A percentile compares a stretch with the other conserved stretches of the same genome.
These are phyloP conservation scores for Chytriomyces sp. DNA, from an alignment of 192 early-diverging fungal genomes.

Conservation along the genomic window DNA sequence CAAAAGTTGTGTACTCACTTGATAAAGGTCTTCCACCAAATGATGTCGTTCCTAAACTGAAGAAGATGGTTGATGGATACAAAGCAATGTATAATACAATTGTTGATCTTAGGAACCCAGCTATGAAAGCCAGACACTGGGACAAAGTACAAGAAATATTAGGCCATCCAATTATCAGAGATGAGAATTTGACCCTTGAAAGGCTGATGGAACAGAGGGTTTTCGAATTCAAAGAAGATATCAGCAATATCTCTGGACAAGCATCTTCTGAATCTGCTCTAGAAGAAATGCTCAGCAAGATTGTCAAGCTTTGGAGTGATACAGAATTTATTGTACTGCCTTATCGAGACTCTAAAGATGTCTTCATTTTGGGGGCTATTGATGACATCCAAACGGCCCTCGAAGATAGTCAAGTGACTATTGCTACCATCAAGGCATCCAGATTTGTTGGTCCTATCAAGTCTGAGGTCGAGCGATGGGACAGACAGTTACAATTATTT, in stretches of 20 bases:
- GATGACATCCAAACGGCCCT: conserved; percentile 64
- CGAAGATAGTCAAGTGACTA: conserved; percentile 64
- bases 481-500: conserved; percentile 57
- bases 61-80: conserved; percentile 57
- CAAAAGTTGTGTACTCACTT: conserved; percentile 58
- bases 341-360: conserved; percentile 62
- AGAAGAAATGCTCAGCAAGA: conserved; percentile 63
- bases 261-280: conserved; percentile 60
- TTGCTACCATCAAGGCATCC: conserved; percentile 61
- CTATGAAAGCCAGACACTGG: conserved; percentile 60
- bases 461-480: conserved; percentile 60
- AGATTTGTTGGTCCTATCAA: conserved; percentile 64
- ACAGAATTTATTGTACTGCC: conserved; percentile 57
- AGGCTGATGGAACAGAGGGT: conserved; percentile 56
- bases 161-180: conserved; percentile 51
- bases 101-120: conserved; percentile 62
- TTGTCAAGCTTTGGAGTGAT: conserved; percentile 60
- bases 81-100: conserved; percentile 59
- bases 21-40: conserved; percentile 69
- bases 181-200: conserved; percentile 58
- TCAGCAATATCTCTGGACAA: conserved; percentile 56
- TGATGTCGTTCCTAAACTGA: conserved; percentile 65
- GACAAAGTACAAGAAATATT: conserved; percentile 63
- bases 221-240: conserved; percentile 66
- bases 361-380: conserved; percentile 63